Conservation (phyloP, 257 asterid species). For the Jacaranda mimosifolia region DNA sequence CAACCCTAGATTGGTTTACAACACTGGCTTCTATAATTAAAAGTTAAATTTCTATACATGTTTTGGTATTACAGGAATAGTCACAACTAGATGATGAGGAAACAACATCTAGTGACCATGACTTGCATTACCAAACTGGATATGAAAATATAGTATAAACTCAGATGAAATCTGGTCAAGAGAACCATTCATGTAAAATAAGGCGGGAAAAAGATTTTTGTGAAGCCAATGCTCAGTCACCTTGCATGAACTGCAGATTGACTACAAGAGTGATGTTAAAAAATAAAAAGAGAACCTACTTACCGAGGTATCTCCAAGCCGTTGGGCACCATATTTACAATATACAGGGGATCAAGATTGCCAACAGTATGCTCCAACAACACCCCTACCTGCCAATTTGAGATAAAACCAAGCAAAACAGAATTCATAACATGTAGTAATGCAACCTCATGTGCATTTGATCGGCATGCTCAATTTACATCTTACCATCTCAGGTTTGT, state of each 20-base stretch:
- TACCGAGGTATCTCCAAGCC: conserved; percentile 98
- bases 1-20: neutral
- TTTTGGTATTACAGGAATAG: neutral
- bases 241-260: neutral
- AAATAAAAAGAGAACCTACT: conserved; percentile 32
- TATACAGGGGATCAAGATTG: conserved; percentile 96
- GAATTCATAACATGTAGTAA: conserved; percentile 6
- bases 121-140: conserved; percentile 13
- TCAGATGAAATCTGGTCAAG: neutral
- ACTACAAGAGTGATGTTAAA: conserved; percentile 29
- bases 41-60: neutral
- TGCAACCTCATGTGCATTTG: conserved; percentile 29
- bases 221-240: neutral
- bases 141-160: neutral
- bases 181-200: neutral
- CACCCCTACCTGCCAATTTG: conserved; percentile 78
- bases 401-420: conserved; percentile 22
- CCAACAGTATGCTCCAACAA: conserved; percentile 98
- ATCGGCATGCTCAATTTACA: conserved; percentile 14
- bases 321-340: conserved; percentile 89
- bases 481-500: conserved; percentile 97
- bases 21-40: neutral
- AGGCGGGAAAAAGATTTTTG: neutral
- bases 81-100: neutral
- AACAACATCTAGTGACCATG: conserved; percentile 11